phyloP scores from a whole-genome alignment of 768 basidiomycete genomes.

The Calvatia gigantea region DNA sequence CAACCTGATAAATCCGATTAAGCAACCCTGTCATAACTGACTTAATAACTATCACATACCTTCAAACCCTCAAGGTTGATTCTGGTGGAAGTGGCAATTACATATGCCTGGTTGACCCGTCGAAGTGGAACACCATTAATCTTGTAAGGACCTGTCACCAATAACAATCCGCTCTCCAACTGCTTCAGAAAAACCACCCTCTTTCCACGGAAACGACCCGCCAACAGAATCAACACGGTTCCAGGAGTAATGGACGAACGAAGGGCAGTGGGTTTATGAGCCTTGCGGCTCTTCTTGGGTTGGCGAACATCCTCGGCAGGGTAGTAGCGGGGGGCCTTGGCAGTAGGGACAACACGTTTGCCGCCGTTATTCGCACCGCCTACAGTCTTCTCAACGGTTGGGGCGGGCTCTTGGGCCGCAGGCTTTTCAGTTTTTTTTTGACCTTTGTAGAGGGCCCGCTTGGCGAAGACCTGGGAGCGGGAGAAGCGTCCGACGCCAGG shows the following conservation, averaged over 20 bases:
- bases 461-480: slow-evolving; percentile 75
- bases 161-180: slow-evolving; percentile 83
- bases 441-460: slow-evolving; percentile 85
- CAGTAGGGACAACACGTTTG: slow-evolving; percentile 81
- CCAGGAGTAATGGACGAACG: slow-evolving; percentile 91
- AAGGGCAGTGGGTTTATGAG: slow-evolving; percentile 71
- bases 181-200: slow-evolving; percentile 98
- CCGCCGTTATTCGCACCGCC: slow-evolving; percentile 90
- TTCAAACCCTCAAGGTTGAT: slow-evolving; percentile 73
- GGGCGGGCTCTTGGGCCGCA: slow-evolving; percentile 52
- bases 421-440: slow-evolving; percentile 72
- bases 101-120: slow-evolving; percentile 98
- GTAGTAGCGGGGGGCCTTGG: slow-evolving; percentile 89
- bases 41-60: slow-evolving; percentile 41
- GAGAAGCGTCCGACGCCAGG: slow-evolving; percentile 81
- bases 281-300: slow-evolving; percentile 92
- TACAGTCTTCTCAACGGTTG: slow-evolving; percentile 74
- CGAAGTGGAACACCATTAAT: slow-evolving; percentile 97
- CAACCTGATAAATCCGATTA: slow-evolving; percentile 46
- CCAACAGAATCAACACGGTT: slow-evolving; percentile 92
- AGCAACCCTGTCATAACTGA: neutral
- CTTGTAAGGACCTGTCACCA: slow-evolving; percentile 98
- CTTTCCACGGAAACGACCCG: slow-evolving; percentile 97
- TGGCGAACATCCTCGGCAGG: slow-evolving; percentile 90
- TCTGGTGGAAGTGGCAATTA: slow-evolving; percentile 96